Evolutionary conservation across 2,329 filamentous ascomycete genomes (phyloP), one percentile per base, ranked within the genome.

Genomic region (Trichoderma polysporum): DNA sequence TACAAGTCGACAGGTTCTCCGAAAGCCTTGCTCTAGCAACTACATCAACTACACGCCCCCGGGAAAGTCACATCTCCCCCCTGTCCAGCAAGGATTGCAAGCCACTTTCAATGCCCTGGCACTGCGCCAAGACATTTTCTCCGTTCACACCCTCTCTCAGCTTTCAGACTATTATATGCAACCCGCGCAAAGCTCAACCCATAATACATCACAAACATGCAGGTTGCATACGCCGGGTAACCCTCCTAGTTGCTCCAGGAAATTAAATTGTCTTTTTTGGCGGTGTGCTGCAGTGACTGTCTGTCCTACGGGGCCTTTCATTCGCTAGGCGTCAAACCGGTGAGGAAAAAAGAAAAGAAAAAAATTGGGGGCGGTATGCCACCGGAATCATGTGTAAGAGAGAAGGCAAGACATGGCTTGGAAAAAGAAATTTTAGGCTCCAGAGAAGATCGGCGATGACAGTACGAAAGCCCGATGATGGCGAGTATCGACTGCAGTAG

Each of bases 81-180:
- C 45, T 61, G 58, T 61, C 29, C 12, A 19, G 22, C 58, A 61
- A 47, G 58, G 58, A n/a, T 61, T 6, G 17, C 31, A 27, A 61
- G 58, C 31, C 58, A 37, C 31, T 37, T 37, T 19, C 19, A 31
- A 22, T 22, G 22, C 29, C 49, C 58, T 10, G 13, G 39, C 39
- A 33, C 25, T 59, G 3, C 6, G 39, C 56, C 37, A 59, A 59
- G 56, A 19, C 15, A 33, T 47, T 29, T 3, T 50, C 22, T 60
- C 41, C 49, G 15, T 53, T n/a, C 60, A 54, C 60, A 39, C 60
- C 60, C 59, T 41, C 33, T 19, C 31, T 37, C 47, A 37, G 45
- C 47, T 22, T 52, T 15, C 9, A 33, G 17, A 31, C 27, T 39
- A n/a, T 22, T 25, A 41, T n/a, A 29, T 22, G 33, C 49, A 27